Base-by-base conservation (phyloP, 1,284 basidiomycete species). In the Coniferiporia weirii region DNA sequence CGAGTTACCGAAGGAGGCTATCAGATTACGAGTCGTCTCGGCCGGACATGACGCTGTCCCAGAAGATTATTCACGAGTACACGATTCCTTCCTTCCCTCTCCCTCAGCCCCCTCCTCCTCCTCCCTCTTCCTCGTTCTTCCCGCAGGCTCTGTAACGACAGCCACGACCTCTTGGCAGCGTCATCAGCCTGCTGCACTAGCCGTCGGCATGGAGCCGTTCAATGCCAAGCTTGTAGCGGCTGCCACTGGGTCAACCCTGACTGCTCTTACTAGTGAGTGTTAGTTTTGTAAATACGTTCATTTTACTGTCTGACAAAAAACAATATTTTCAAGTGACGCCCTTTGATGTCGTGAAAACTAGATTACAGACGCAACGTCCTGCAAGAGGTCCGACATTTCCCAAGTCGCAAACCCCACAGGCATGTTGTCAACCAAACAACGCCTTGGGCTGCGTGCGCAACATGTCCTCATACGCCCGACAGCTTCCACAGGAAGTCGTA, bases 261-360 rank as follows among this genome's bases (percentile, higher is more conserved):
- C 92, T 6, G 90, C 91, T 1, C 74, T 95, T 49, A 91, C 91
- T 8, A 95, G 91, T 91, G 66, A 58, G 84, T 79, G 1, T 13
- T 27, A 50, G 40, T 27, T 54, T 54, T 19, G 22, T 50, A 17
- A 17, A 34, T 32, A 40, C 52, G 50, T 36, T 43, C 19, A 40
- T 38, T 20, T n/a, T 38, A 17, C 6, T 43, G 54, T 63, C 54
- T 67, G 59, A 55, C 47, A 46, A 35, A 48, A 7, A 2, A 40
- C 15, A 12, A 40, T 48, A 56, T 43, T 47, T 38, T 27, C 61
- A 1, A 95, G 92, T 96, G 94, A 96, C 93, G 4, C 93, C 93
- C 2, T 95, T 96, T 70, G 93, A 96, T 72, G 91, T 96, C 57
- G 82, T 96, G 66, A 96, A 96, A 73, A 96, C 94, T 19, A 83